Evolutionary conservation across 139 green algal genomes (phyloP).

Genomic region (Chlorella sp.): DNA sequence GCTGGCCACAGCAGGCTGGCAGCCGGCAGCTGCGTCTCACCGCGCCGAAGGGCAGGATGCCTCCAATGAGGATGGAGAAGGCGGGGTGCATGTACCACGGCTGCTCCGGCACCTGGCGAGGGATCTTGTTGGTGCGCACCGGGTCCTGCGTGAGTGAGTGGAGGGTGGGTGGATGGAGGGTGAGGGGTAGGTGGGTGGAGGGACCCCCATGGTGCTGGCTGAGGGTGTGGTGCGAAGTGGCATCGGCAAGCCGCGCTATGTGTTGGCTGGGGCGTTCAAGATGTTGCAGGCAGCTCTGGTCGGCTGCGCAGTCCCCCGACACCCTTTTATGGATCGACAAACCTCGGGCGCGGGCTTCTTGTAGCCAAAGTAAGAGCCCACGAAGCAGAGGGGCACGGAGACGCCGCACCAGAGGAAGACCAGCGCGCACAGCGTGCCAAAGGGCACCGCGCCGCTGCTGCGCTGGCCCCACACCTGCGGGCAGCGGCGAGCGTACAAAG

Average conservation of each 20-base stretch:
- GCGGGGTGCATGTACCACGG: conserved; percentile 96
- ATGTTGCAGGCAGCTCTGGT: no score
- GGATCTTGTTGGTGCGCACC: conserved; percentile 99
- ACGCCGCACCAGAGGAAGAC: conserved; percentile 99
- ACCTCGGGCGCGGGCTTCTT: conserved; percentile 82
- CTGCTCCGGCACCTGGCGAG: conserved; percentile 96
- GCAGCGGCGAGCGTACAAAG: no score
- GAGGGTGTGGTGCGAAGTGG: no score
- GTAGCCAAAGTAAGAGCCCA: conserved; percentile 97
- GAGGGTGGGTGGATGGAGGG: background rate
- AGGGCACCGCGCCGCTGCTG: conserved; percentile 92
- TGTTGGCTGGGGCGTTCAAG: no score
- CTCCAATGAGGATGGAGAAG: conserved; percentile 91
- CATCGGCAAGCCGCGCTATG: no score
- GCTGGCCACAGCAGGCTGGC: no score
- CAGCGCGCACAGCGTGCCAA: conserved; percentile 96
- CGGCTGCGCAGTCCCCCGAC: no score
- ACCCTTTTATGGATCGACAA: no score
- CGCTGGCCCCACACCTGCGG: conserved; percentile 87
- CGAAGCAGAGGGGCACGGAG: conserved; percentile 94
- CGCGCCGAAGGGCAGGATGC: conserved; percentile 98
- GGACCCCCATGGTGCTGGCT: no score
- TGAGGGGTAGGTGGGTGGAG: background rate
- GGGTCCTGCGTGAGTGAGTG: conserved; percentile 64
- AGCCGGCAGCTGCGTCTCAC: conserved; percentile 19